Evolutionary conservation across 352 stramenopile species (phyloP).

Genomic region (Albugo laibachii): DNA sequence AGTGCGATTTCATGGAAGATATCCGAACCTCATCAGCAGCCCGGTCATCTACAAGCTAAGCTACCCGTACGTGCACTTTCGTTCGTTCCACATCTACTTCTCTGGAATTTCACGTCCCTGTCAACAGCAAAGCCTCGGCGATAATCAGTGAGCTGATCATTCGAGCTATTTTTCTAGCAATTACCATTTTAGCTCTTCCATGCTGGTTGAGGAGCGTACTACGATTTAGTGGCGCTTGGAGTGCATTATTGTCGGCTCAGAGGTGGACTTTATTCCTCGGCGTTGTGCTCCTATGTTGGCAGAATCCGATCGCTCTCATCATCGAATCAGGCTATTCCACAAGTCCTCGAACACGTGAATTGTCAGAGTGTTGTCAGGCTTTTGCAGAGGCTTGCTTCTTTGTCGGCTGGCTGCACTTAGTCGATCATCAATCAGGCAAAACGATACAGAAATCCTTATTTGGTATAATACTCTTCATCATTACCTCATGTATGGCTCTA

Average conservation of each 20-base stretch:
- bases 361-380: conserved; percentile 42
- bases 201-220: conserved; percentile 49
- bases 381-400: conserved; percentile 59
- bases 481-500: conserved; percentile 38
- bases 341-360: conserved; percentile 30
- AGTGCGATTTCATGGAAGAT: conserved; percentile 42
- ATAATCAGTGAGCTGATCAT: conserved; percentile 51
- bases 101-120: background rate
- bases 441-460: conserved; percentile 16
- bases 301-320: conserved; percentile 57
- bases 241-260: conserved; percentile 32
- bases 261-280: conserved; percentile 50
- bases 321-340: conserved; percentile 22
- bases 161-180: conserved; percentile 29
- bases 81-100: background rate
- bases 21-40: conserved; percentile 52
- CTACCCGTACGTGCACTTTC: conserved; percentile 36
- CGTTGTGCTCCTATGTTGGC: conserved; percentile 55
- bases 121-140: conserved; percentile 34
- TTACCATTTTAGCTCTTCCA: conserved; percentile 36
- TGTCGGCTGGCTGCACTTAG: conserved; percentile 60
- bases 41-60: conserved; percentile 53
- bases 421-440: conserved; percentile 31
- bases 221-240: conserved; percentile 31
- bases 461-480: conserved; percentile 21